These are phyloP conservation scores for Blepharisma undulans DNA, from an alignment of 169 alveolate species.

Conservation along the genomic window DNA sequence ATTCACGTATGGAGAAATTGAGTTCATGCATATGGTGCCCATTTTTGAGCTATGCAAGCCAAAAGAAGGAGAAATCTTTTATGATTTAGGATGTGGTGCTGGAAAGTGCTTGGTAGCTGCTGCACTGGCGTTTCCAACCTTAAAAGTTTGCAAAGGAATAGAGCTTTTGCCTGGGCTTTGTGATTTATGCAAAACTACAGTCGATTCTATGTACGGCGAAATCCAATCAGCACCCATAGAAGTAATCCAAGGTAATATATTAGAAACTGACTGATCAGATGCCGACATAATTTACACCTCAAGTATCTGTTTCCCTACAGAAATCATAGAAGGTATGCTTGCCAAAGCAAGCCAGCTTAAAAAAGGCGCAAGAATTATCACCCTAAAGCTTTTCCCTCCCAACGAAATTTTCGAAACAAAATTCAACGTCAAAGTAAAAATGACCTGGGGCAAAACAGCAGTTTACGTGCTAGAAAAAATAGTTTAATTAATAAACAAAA, in stretches of 20 bases:
- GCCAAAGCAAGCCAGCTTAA: slow-evolving; percentile 29
- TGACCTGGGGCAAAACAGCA: slow-evolving; percentile 62
- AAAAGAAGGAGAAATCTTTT: slow-evolving; percentile 48
- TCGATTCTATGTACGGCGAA: not conserved
- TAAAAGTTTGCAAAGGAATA: slow-evolving; percentile 47
- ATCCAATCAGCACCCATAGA: not conserved
- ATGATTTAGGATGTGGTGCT: slow-evolving; percentile 66
- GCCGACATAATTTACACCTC: slow-evolving; percentile 58
- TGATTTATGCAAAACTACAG: not conserved
- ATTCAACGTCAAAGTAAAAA: slow-evolving; percentile 33
- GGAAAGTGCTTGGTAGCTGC: slow-evolving; percentile 49
- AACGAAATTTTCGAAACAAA: slow-evolving; percentile 8
- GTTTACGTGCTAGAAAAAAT: not conserved
- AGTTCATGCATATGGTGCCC: slow-evolving; percentile 47
- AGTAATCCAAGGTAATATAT: slow-evolving; percentile 49
- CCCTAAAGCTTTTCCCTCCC: slow-evolving; percentile 44
- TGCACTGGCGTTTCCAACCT: slow-evolving; percentile 36
- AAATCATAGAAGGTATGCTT: slow-evolving; percentile 46
- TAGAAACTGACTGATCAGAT: slow-evolving; percentile 47
- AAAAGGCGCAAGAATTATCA: slow-evolving; percentile 50
- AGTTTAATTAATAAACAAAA: slow-evolving; percentile 1
- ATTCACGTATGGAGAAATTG: slow-evolving; percentile 56
- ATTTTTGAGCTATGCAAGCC: slow-evolving; percentile 46
- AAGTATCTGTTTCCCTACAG: slow-evolving; percentile 57
- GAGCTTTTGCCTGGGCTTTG: slow-evolving; percentile 29